Evolutionary conservation across 1,284 basidiomycete species (phyloP).

Genomic region (Tetrapyrgos nigripes): DNA sequence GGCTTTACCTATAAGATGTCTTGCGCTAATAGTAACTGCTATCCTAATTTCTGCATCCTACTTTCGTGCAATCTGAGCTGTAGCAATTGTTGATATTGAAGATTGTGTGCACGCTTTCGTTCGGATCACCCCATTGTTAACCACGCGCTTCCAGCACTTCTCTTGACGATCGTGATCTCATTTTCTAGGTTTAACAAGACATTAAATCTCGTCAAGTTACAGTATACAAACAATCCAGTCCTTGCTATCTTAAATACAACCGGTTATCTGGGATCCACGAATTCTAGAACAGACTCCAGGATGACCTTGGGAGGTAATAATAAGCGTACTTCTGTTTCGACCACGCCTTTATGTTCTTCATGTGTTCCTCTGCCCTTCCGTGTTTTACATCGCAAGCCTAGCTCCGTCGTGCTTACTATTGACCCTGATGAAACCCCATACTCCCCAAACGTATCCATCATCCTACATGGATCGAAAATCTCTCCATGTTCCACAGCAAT

Average conservation of each 20-base stretch:
- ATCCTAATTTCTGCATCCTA: background rate
- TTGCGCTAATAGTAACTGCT: background rate
- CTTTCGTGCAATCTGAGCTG: background rate
- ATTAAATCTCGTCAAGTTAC: background rate
- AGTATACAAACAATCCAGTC: background rate
- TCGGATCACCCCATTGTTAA: too few species aligned
- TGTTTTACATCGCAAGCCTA: constrained; percentile 70
- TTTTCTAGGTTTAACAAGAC: background rate
- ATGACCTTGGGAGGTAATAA: constrained; percentile 75
- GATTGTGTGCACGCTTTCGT: too few species aligned
- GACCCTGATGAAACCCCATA: constrained; percentile 56
- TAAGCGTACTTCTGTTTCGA: constrained; percentile 54
- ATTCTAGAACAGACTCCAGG: constrained; percentile 71
- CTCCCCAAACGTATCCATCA: constrained; percentile 73
- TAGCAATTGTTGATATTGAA: background rate
- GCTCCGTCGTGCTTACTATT: constrained; percentile 72
- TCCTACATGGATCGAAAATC: constrained; percentile 55
- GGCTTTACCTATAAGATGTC: constrained; percentile 68
- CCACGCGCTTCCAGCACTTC: too few species aligned
- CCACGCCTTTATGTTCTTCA: constrained; percentile 45
- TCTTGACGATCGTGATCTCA: too few species aligned
- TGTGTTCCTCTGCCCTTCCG: constrained; percentile 40
- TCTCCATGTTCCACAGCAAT: constrained; percentile 59
- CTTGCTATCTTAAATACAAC: background rate
- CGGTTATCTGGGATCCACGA: constrained; percentile 47